Conservation (phyloP, 768 basidiomycete species). For the Lentinula raphanica region DNA sequence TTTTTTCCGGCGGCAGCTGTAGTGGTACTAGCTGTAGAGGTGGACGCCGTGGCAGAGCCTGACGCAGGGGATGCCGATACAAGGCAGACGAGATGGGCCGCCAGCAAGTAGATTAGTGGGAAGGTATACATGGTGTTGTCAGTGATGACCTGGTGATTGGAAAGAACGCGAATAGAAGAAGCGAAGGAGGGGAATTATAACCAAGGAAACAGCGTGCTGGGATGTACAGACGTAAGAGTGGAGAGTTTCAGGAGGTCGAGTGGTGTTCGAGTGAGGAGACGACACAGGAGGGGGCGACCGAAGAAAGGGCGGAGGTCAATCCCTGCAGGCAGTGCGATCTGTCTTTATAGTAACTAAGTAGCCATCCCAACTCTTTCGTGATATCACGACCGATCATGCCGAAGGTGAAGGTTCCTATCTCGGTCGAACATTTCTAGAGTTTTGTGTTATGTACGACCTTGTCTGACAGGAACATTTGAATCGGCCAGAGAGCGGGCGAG, state of each 20-base stretch:
- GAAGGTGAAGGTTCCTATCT: neutral
- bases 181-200: neutral
- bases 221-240: neutral
- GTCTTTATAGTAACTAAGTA: too few relatives aligned
- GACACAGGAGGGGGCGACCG: neutral
- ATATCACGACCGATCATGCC: neutral
- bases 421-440: neutral
- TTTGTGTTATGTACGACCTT: neutral
- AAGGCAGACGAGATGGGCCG: neutral
- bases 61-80: neutral
- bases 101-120: neutral
- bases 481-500: neutral
- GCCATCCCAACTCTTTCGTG: too few relatives aligned
- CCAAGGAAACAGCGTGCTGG: neutral
- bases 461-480: neutral
- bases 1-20: conserved; percentile 28
- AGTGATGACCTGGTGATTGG: neutral
- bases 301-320: neutral
- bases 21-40: conserved; percentile 17
- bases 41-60: neutral
- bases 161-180: neutral
- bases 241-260: neutral
- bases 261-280: neutral
- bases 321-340: neutral
- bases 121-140: neutral